phyloP scores from a whole-genome alignment of 1,139 yeast genomes.

The Protomyces pachydermus region DNA sequence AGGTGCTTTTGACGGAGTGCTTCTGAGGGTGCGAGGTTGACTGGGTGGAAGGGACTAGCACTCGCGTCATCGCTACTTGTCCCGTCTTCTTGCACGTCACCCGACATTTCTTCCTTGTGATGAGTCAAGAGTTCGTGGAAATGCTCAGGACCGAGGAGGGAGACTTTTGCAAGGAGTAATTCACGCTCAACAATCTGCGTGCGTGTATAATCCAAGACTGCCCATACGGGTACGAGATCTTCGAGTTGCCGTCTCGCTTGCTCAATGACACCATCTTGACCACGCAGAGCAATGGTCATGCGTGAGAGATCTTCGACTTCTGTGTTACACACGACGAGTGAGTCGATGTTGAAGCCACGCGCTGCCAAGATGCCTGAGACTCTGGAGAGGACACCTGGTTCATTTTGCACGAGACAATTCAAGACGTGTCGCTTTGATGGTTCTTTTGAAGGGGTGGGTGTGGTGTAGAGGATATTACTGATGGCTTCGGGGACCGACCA shows the following conservation, averaged over 20 bases:
- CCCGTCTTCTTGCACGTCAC: conserved; percentile 28
- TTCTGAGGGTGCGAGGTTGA: conserved; percentile 82
- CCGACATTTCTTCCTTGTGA: conserved; percentile 44
- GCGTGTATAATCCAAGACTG: conserved; percentile 88
- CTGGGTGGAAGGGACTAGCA: conserved; percentile 58
- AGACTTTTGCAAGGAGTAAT: conserved; percentile 81
- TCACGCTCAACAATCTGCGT: conserved; percentile 89
- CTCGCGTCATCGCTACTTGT: conserved; percentile 34
- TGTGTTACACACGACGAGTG: conserved; percentile 92
- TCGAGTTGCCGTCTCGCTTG: conserved; percentile 99
- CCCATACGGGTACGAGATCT: conserved; percentile 96
- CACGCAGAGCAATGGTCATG: conserved; percentile 92
- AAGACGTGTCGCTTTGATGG: conserved; percentile 64
- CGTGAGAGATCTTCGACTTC: conserved; percentile 92
- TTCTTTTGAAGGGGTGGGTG: conserved; percentile 62
- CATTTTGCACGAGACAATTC: conserved; percentile 95
- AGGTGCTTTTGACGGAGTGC: conserved; percentile 89
- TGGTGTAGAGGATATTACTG: conserved; percentile 77
- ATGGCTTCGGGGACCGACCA: conserved; percentile 97
- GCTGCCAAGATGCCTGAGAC: conserved; percentile 96
- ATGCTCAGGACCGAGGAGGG: conserved; percentile 92
- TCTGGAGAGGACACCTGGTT: conserved; percentile 93
- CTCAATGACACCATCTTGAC: conserved; percentile 92
- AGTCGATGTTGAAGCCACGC: conserved; percentile 95
- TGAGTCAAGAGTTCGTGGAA: conserved; percentile 90